Evolutionary conservation across 108 stramenopile genomes (phyloP).

Genomic region (Aureococcus anophagefferens): DNA sequence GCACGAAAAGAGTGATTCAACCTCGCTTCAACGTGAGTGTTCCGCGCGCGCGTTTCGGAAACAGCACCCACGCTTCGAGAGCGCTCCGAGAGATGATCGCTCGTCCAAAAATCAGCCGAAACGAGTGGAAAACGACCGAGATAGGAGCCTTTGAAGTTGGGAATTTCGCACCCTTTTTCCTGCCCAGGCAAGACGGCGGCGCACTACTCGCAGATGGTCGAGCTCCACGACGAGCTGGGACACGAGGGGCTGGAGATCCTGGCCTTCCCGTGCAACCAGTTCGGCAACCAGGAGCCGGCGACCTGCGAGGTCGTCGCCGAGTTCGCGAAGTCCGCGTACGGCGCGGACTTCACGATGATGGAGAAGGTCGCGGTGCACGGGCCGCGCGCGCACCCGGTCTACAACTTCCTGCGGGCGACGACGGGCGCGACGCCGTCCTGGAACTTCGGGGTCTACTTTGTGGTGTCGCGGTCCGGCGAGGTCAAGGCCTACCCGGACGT

Average conservation of each 20-base stretch:
- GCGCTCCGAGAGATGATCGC: too few relatives aligned
- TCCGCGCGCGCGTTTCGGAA: too few relatives aligned
- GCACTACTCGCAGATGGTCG: slow-evolving; percentile 2
- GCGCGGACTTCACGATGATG: slow-evolving; percentile 26
- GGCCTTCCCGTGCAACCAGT: slow-evolving; percentile 55
- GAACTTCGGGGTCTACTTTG: neutral
- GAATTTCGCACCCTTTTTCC: too few relatives aligned
- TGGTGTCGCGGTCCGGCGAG: neutral
- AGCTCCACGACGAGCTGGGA: slow-evolving; percentile 27
- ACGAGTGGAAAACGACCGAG: too few relatives aligned
- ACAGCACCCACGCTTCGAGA: too few relatives aligned
- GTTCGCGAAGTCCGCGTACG: slow-evolving; percentile 9
- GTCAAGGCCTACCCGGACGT: too few relatives aligned
- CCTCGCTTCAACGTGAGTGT: too few relatives aligned
- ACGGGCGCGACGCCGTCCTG: neutral
- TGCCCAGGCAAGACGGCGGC: neutral
- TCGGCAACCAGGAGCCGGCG: slow-evolving; percentile 36
- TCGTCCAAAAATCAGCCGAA: too few relatives aligned
- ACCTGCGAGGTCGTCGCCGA: neutral
- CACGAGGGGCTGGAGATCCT: slow-evolving; percentile 34
- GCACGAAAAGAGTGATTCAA: too few relatives aligned
- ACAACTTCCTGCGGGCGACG: slow-evolving; percentile 28
- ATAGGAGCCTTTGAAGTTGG: too few relatives aligned
- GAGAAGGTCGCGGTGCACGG: slow-evolving; percentile 50
- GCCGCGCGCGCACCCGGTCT: slow-evolving; percentile 29